A percentile compares a stretch with the other conserved stretches of the same genome.
phyloP scores from a whole-genome alignment of 2,329 filamentous ascomycete species.

The Calonectria montana region DNA sequence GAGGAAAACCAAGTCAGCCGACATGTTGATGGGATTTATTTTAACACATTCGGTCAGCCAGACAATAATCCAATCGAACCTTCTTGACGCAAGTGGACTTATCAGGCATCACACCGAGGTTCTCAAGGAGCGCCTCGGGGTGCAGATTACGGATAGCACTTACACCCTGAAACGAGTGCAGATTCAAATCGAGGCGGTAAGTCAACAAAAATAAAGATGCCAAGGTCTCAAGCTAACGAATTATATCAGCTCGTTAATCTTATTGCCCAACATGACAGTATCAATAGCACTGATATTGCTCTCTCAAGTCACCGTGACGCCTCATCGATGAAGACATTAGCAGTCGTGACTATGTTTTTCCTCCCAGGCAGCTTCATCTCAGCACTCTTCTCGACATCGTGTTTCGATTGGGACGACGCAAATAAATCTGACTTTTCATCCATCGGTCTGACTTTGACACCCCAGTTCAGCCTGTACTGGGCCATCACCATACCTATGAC shows the following conservation, averaged over 20 bases:
- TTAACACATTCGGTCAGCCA: slow-evolving; percentile 21
- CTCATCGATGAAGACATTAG: slow-evolving; percentile 57
- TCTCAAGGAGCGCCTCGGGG: slow-evolving; percentile 46
- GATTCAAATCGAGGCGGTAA: slow-evolving; percentile 53
- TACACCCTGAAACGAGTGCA: slow-evolving; percentile 52
- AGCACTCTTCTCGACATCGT: slow-evolving; percentile 52
- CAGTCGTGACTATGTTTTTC: slow-evolving; percentile 57
- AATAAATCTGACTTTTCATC: slow-evolving; percentile 27
- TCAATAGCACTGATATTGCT: slow-evolving; percentile 50
- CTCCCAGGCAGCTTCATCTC: slow-evolving; percentile 56
- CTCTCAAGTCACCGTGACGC: slow-evolving; percentile 52
- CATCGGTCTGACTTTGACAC: slow-evolving; percentile 47
- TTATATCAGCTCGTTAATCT: slow-evolving; percentile 49
- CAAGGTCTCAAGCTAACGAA: slow-evolving; percentile 17
- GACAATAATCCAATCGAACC: background rate
- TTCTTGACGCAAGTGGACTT: slow-evolving; percentile 29
- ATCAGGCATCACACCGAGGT: slow-evolving; percentile 44
- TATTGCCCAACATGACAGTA: slow-evolving; percentile 51
- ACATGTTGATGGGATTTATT: slow-evolving; percentile 49
- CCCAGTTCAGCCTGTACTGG: slow-evolving; percentile 55
- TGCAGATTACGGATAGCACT: slow-evolving; percentile 51
- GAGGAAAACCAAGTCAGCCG: slow-evolving; percentile 50
- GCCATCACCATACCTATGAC: slow-evolving; percentile 54
- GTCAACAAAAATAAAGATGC: slow-evolving; percentile 16
- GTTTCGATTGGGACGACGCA: slow-evolving; percentile 48